These are phyloP conservation scores for Solanum virginianum DNA, from an alignment of 257 asterid species.

Conservation along the genomic window DNA sequence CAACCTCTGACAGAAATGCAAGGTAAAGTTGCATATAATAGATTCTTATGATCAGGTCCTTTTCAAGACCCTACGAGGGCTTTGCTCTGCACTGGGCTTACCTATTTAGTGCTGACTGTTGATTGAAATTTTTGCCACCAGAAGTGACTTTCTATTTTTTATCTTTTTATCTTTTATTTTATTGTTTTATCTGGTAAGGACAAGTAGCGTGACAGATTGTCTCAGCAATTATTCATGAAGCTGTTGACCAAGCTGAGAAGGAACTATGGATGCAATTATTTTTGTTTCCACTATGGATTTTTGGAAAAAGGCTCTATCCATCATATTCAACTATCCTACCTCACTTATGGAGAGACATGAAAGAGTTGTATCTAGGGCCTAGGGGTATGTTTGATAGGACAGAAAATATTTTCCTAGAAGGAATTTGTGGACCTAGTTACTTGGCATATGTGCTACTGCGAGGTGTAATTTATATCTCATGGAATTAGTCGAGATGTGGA, in stretches of 20 bases:
- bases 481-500: not conserved
- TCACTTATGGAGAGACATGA: not conserved
- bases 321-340: not conserved
- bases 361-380: not conserved
- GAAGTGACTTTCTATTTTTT: not conserved
- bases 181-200: not conserved
- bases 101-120: not conserved
- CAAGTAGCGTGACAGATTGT: not conserved
- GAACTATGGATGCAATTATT: not conserved
- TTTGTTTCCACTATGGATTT: not conserved
- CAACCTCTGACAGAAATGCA: too few species aligned
- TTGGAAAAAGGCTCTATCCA: not conserved
- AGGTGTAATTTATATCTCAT: accelerated
- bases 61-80: too few species aligned
- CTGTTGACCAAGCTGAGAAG: not conserved
- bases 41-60: too few species aligned
- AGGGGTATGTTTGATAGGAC: not conserved
- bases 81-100: too few species aligned
- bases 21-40: too few species aligned
- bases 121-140: not conserved
- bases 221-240: not conserved
- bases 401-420: not conserved
- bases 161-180: not conserved
- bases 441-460: not conserved
- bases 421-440: not conserved